Percentiles rank a stretch among this genome's conserved stretches.
These are phyloP conservation scores for Penicillium digitatum DNA, from an alignment of 2,329 filamentous ascomycete species.

Conservation along the genomic window DNA sequence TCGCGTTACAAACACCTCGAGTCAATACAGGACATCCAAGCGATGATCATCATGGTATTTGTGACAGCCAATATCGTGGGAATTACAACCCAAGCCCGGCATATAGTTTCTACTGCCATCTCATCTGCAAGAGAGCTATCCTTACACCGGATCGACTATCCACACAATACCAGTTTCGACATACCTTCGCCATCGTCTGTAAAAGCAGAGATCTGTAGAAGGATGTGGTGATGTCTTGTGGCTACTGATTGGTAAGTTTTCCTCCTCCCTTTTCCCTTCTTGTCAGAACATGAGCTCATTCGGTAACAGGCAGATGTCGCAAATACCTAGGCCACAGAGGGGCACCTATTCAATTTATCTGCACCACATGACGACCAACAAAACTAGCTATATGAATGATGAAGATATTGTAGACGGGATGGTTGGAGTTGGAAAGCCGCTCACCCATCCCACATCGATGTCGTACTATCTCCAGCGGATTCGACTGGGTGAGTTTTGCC, in stretches of 20 bases:
- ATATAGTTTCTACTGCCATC: constrained; percentile 31
- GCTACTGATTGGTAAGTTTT: constrained; percentile 35
- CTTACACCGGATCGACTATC: constrained; percentile 21
- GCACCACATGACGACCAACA: constrained; percentile 38
- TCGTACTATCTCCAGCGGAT: constrained; percentile 39
- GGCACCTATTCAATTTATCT: constrained; percentile 39
- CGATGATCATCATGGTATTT: constrained; percentile 35
- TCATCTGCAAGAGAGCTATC: constrained; percentile 21
- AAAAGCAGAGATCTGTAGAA: constrained; percentile 35
- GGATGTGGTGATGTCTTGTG: constrained; percentile 44
- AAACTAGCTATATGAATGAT: constrained; percentile 38
- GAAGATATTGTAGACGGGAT: constrained; percentile 32
- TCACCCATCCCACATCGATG: constrained; percentile 36
- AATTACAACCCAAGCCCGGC: constrained; percentile 31
- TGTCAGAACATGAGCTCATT: neutral
- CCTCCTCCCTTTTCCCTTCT: neutral
- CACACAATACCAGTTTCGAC: constrained; percentile 10
- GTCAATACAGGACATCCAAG: constrained; percentile 38
- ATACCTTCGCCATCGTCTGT: constrained; percentile 23
- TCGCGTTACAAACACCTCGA: constrained; percentile 20
- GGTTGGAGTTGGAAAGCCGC: constrained; percentile 14
- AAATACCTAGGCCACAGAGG: constrained; percentile 33
- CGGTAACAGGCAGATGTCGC: constrained; percentile 28
- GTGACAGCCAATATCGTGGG: constrained; percentile 36
- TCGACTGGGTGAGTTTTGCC: constrained; percentile 36